Evolutionary conservation across 345 rosid genomes (phyloP).

Genomic region (Eucalyptus tenuipes): DNA sequence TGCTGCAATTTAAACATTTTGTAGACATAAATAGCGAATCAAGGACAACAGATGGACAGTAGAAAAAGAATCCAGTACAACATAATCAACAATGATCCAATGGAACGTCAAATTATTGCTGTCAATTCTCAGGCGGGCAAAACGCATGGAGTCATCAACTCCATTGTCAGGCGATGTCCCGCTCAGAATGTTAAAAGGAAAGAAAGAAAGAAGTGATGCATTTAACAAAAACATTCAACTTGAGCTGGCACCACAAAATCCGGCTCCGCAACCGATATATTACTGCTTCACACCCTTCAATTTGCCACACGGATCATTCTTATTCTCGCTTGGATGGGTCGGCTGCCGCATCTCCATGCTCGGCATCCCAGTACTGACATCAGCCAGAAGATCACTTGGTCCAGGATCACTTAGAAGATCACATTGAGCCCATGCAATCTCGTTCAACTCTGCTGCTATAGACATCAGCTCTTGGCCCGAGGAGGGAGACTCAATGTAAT

Average conservation of each 20-base stretch:
- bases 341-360: neutral
- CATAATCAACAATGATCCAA: neutral
- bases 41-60: neutral
- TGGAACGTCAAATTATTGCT: neutral
- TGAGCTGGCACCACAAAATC: neutral
- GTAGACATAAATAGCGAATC: neutral
- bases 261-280: neutral
- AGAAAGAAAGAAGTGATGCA: neutral
- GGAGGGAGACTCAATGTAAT: constrained; percentile 55
- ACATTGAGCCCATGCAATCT: constrained; percentile 77
- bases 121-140: neutral
- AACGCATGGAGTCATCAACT: neutral
- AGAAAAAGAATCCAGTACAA: neutral
- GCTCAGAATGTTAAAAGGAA: neutral
- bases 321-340: constrained; percentile 11
- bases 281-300: neutral
- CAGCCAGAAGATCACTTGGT: neutral
- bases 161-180: neutral
- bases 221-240: neutral
- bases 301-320: neutral
- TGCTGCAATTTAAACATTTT: neutral
- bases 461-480: constrained; percentile 62
- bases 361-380: neutral
- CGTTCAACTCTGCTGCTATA: constrained; percentile 75
- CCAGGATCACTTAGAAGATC: constrained; percentile 8